Conservation (phyloP, 192 early-diverging fungal genomes). For the Coemansia sp. region DNA sequence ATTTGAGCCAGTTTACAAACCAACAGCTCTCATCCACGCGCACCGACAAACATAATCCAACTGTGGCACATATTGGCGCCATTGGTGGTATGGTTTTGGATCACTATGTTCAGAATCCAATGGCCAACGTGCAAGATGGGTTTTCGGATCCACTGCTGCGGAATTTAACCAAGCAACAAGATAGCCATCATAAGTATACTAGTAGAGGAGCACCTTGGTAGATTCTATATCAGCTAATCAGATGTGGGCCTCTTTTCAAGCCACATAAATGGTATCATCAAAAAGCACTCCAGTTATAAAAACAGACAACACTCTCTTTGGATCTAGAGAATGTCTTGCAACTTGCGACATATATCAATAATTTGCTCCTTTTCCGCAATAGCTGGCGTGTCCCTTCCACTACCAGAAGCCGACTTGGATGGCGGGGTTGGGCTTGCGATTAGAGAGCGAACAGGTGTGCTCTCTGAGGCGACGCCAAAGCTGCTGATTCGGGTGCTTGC, state of each 20-base stretch:
- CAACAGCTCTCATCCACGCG: not conserved
- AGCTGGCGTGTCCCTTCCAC: constrained; percentile 22
- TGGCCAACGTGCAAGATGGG: not conserved
- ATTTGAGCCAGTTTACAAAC: not conserved
- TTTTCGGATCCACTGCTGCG: not conserved
- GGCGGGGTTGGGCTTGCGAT: constrained; percentile 36
- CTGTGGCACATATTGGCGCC: not conserved
- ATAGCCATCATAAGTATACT: no score
- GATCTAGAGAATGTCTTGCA: constrained; percentile 36
- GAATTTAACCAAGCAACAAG: not conserved
- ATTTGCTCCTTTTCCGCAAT: constrained; percentile 38
- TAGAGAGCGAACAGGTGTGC: constrained; percentile 43
- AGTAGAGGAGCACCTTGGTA: no score
- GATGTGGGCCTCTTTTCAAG: no score
- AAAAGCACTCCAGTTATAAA: no score
- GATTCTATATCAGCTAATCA: no score
- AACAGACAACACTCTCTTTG: no score
- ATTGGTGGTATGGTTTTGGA: constrained; percentile 1
- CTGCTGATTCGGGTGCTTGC: constrained; percentile 46
- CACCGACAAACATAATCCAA: not conserved
- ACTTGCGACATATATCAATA: constrained; percentile 49
- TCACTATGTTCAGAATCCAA: not conserved
- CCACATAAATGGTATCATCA: no score
- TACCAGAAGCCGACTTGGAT: constrained; percentile 19
- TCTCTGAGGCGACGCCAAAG: constrained; percentile 51